A percentile compares a stretch with the other conserved stretches of the same genome.
Conservation (phyloP, 2,329 filamentous ascomycete species). For the Conoideocrella luteorostrata region DNA sequence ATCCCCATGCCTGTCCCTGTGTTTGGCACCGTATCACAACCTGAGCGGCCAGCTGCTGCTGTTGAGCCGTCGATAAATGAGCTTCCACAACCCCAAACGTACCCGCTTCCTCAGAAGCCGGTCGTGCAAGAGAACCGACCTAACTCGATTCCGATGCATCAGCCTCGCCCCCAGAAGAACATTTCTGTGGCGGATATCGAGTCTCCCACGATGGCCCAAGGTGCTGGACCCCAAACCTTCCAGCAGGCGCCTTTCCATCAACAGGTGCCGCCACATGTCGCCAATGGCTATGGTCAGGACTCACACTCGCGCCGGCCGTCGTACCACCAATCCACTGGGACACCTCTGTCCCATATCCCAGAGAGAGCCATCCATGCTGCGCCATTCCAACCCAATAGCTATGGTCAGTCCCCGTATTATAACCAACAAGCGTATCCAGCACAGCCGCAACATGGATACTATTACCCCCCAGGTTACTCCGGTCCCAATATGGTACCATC, state of each 20-base stretch:
- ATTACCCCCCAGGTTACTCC: conserved; percentile 54
- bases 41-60: conserved; percentile 11
- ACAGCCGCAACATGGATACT: conserved; percentile 53
- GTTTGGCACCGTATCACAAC: conserved; percentile 2
- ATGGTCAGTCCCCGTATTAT: conserved; percentile 50
- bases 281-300: conserved; percentile 49
- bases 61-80: conserved; percentile 40
- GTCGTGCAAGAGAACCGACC: conserved; percentile 48
- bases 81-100: conserved; percentile 50
- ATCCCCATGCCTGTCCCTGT: conserved; percentile 11
- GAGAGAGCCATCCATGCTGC: conserved; percentile 87
- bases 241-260: conserved; percentile 93
- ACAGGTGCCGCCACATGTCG: conserved; percentile 75
- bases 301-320: conserved; percentile 62
- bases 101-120: conserved; percentile 53
- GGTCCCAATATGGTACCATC: conserved; percentile 46
- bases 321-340: conserved; percentile 67
- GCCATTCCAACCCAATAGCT: conserved; percentile 75
- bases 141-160: conserved; percentile 69
- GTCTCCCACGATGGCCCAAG: conserved; percentile 57
- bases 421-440: conserved; percentile 39
- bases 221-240: conserved; percentile 61
- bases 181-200: conserved; percentile 93
- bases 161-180: conserved; percentile 89
- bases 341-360: conserved; percentile 84